Base-by-base conservation (phyloP, 2,329 filamentous ascomycete species). In the Colletotrichum caudatum region DNA sequence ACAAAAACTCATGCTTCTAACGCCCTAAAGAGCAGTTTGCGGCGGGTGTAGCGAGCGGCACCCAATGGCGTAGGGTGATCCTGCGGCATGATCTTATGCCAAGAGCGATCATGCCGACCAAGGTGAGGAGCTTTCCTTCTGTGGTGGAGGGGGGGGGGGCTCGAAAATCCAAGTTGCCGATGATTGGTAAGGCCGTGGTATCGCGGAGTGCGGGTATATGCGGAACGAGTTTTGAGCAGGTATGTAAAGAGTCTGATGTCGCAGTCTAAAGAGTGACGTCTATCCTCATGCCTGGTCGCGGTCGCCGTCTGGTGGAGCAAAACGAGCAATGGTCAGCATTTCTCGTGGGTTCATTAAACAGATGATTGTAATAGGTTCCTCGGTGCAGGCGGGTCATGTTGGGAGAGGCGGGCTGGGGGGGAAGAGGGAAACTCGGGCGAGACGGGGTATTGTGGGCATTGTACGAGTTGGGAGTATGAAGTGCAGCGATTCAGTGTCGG, bases 261-360 rank as follows among this genome's bases (percentile, higher is more conserved):
- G 69, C 60, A 69, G 56, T 69, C 48, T 72, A 60, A 64, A 64
- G 44, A 44, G 69, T 18, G 16, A 46, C 26, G 35, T 48, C 46
- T 56, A 26, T 35, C 39, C 69, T 75, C 74, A 76, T 64, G 72
- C 77, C 76, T 79, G 79, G 71, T 82, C 80, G 75, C 75, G 77
- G 73, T 83, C 80, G 74, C 81, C 81, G 75, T 83, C 81, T 83
- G 76, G 53, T 62, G 56, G 23, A 70, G 46, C 23, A 63, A 64
- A 64, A 65, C 50, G 58, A 66, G 65, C 66, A 74, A 65, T 26
- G 69, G 74, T 74, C 71, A 75, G 74, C 73, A 72, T 73, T 66
- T 64, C 44, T 54, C 26, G 33, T 66, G 37, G 44, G 50, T 33
- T 62, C 62, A 59, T 57, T 11, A 56, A 64, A 44, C n/a, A 64